Percentiles rank a stretch among this genome's conserved stretches.
These are phyloP conservation scores for Cerioporus squamosus DNA, from an alignment of 1,284 basidiomycete species.

Conservation along the genomic window DNA sequence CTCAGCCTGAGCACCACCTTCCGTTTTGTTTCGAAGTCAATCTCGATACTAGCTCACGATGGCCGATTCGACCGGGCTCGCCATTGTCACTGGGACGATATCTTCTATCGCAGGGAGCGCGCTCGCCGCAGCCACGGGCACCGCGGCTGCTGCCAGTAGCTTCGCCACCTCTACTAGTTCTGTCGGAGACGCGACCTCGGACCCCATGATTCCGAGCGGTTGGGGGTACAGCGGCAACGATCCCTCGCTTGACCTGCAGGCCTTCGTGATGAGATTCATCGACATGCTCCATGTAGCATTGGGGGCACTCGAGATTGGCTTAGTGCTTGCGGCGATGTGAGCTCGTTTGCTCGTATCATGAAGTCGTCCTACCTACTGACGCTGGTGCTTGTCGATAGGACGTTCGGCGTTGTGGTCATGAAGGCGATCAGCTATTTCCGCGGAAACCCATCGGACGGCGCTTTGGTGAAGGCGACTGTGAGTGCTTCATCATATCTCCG, in stretches of 20 bases:
- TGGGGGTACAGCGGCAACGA: background rate
- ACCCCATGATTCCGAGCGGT: background rate
- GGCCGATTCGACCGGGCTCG: background rate
- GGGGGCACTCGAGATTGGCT: conserved; percentile 13
- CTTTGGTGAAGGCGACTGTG: conserved; percentile 1
- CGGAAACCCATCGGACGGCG: background rate
- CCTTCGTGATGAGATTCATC: background rate
- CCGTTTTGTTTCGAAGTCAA: background rate
- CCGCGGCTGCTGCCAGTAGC: no score
- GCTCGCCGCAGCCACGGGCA: no score
- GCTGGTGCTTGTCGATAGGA: background rate
- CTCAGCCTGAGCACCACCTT: background rate
- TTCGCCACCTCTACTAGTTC: no score
- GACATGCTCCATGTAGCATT: conserved; percentile 5
- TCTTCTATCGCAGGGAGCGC: no score
- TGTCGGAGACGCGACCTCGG: background rate
- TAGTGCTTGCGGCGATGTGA: conserved; percentile 17
- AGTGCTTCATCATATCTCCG: background rate
- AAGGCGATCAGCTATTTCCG: conserved; percentile 11
- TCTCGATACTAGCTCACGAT: no score
- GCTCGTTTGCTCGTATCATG: background rate
- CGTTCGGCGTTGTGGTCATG: conserved; percentile 15
- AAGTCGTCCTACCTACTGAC: no score
- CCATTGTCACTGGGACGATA: background rate
- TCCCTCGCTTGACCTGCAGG: background rate